These are phyloP conservation scores for Euphorbia tirucalli DNA, from an alignment of 345 rosid species.

Conservation along the genomic window DNA sequence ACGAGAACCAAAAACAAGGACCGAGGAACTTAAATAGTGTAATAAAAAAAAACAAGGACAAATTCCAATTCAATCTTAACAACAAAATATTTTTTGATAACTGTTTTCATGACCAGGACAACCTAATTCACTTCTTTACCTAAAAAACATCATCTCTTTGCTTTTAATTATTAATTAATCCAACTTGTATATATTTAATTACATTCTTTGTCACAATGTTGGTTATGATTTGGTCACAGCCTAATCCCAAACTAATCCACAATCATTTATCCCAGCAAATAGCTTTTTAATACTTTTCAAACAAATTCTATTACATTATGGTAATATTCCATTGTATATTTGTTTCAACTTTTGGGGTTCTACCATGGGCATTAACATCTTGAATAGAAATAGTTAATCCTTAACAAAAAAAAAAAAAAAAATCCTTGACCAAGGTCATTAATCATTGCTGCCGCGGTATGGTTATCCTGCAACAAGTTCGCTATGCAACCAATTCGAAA, in stretches of 20 bases:
- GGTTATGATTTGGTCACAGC: not conserved
- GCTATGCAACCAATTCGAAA: too few species aligned
- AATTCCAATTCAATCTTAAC: not conserved
- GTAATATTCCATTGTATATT: too few species aligned
- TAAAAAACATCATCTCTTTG: not conserved
- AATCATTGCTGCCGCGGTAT: too few species aligned
- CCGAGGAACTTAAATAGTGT: conserved; percentile 6
- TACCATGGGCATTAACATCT: too few species aligned
- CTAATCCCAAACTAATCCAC: not conserved
- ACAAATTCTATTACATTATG: too few species aligned
- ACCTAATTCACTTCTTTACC: conserved; percentile 9
- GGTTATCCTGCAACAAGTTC: too few species aligned
- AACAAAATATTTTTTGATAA: too few species aligned
- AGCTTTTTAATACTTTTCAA: not conserved
- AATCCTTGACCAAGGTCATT: too few species aligned
- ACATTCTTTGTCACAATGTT: not conserved
- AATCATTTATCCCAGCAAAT: not conserved
- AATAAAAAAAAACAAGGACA: too few species aligned
- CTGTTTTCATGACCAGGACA: conserved; percentile 10
- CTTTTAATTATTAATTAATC: not conserved
- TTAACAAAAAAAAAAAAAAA: too few species aligned
- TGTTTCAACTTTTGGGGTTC: too few species aligned
- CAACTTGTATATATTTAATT: not conserved
- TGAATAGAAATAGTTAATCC: too few species aligned
- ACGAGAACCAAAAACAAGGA: conserved; percentile 18